A percentile compares a stretch with the other conserved stretches of the same genome.
These are phyloP conservation scores for Salicornia ramosissima DNA, from an alignment of 148 eudicot genomes.

Conservation along the genomic window DNA sequence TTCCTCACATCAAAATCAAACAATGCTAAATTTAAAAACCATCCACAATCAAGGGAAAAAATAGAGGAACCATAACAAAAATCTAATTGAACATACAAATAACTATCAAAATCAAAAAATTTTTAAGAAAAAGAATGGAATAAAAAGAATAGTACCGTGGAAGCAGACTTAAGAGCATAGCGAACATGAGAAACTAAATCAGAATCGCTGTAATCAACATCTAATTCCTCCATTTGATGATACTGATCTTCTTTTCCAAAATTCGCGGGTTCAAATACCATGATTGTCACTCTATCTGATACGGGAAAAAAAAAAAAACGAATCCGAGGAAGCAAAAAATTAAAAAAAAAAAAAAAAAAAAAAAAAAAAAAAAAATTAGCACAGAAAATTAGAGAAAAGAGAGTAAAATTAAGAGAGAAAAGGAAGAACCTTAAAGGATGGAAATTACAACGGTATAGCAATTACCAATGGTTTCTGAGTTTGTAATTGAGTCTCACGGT, in stretches of 20 bases:
- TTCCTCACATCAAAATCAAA: background rate
- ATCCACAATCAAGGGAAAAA: background rate
- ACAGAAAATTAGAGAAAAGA: no score
- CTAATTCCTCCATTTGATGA: conserved; percentile 42
- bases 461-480: no score
- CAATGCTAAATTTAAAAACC: background rate
- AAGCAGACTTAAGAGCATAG: conserved; percentile 43
- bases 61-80: no score
- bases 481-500: no score
- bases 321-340: no score
- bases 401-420: no score
- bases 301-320: no score
- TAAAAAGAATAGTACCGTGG: conserved; percentile 37
- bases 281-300: conserved; percentile 18
- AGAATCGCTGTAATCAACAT: conserved; percentile 34
- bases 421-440: no score
- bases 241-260: conserved; percentile 19
- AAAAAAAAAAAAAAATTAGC: no score
- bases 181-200: conserved; percentile 41
- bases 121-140: background rate
- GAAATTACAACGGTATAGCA: no score
- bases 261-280: conserved; percentile 39
- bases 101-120: background rate
- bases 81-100: background rate
- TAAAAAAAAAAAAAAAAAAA: no score